phyloP scores from a whole-genome alignment of 148 eudicot genomes.

The Chenopodium suecicum region DNA sequence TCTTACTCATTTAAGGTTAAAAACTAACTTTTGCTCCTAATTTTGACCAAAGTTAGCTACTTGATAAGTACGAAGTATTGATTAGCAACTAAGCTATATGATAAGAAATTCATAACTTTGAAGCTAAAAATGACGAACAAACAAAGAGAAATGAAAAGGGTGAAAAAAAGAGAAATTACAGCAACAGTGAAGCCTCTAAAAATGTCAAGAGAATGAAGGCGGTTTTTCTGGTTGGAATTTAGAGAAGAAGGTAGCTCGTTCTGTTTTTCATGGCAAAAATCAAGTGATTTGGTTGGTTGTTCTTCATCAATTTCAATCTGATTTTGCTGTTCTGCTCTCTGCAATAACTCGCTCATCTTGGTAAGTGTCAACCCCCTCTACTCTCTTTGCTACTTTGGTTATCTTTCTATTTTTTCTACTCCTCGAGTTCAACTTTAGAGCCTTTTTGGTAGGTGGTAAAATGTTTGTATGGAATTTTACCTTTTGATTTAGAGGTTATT shows the following conservation, averaged over 20 bases:
- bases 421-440: not conserved
- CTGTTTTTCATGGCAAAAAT: not conserved
- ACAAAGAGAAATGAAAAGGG: not conserved
- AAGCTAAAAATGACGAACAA: not conserved
- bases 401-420: not conserved
- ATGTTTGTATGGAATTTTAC: too few relatives aligned
- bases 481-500: too few relatives aligned
- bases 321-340: conserved; percentile 7
- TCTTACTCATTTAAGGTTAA: too few relatives aligned
- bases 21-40: too few relatives aligned
- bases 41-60: too few relatives aligned
- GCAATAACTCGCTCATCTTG: conserved; percentile 3
- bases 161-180: conserved; percentile 32
- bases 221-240: conserved; percentile 13
- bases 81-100: too few relatives aligned
- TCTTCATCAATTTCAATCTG: conserved; percentile 14
- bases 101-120: not conserved
- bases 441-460: too few relatives aligned
- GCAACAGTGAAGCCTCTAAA: conserved; percentile 92
- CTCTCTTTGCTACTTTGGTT: not conserved
- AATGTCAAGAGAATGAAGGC: conserved; percentile 71
- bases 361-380: not conserved
- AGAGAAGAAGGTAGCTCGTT: not conserved
- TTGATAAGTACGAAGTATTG: too few relatives aligned
- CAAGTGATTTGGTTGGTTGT: not conserved